Evolutionary conservation across 1,139 yeast genomes (phyloP).

Genomic region (Zygosaccharomyces sapae): DNA sequence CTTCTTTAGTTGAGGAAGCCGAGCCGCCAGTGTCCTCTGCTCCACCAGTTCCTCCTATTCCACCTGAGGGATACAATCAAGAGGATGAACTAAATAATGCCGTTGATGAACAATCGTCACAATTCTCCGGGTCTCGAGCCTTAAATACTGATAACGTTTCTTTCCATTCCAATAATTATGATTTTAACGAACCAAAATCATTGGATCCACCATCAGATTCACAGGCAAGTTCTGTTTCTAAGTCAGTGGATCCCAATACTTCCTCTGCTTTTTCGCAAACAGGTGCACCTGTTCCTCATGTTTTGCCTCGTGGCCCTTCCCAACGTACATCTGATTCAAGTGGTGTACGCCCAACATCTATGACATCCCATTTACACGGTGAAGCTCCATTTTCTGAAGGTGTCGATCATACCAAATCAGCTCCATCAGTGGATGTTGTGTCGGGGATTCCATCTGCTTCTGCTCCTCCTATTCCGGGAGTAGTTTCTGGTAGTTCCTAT

Average conservation of each 20-base stretch:
- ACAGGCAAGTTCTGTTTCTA: background rate
- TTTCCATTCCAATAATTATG: background rate
- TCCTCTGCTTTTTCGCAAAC: background rate
- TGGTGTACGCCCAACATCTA: background rate
- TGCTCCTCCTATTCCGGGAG: conserved; percentile 18
- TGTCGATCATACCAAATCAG: background rate
- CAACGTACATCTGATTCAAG: background rate
- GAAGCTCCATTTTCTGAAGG: conserved; percentile 9
- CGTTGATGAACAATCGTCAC: background rate
- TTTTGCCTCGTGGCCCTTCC: background rate
- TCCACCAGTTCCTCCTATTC: too few relatives aligned
- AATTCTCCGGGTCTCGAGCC: background rate
- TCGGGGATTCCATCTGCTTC: conserved; percentile 1
- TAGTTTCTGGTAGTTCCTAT: background rate
- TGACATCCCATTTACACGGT: background rate
- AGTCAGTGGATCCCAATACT: background rate
- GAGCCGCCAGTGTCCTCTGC: too few relatives aligned
- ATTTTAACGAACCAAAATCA: background rate
- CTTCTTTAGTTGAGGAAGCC: too few relatives aligned
- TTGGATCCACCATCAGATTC: background rate
- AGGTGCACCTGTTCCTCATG: background rate
- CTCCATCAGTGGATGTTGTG: background rate
- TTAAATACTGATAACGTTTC: background rate
- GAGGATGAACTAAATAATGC: background rate
- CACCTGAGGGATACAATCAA: too few relatives aligned